A percentile compares a stretch with the other conserved stretches of the same genome.
Conservation (phyloP, 257 asterid genomes). For the Fraxinus cuspidata region DNA sequence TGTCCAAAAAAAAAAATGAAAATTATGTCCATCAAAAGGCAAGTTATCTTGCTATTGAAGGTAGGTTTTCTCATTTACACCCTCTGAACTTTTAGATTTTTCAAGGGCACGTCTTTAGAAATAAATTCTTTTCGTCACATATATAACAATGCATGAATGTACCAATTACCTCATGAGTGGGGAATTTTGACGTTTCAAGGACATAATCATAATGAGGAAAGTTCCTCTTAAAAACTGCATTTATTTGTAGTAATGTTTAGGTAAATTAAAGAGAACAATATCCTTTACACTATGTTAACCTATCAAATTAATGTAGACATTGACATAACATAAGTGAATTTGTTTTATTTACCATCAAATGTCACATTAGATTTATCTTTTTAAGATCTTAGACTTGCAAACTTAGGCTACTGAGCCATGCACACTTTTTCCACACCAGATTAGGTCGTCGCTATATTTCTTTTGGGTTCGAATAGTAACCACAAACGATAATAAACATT, state of each 20-base stretch:
- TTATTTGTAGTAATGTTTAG: slow-evolving; percentile 12
- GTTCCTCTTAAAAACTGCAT: slow-evolving; percentile 15
- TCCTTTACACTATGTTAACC: too few species aligned
- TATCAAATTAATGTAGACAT: too few species aligned
- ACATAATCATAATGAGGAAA: slow-evolving; percentile 21
- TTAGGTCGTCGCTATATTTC: too few species aligned
- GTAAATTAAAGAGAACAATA: not conserved
- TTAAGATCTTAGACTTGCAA: not conserved
- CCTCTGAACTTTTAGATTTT: not conserved
- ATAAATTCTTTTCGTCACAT: not conserved
- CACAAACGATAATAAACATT: too few species aligned
- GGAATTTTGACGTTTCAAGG: slow-evolving; percentile 28
- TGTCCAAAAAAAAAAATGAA: not conserved
- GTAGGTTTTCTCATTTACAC: not conserved
- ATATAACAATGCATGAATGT: not conserved
- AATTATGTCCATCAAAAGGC: not conserved
- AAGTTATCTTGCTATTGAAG: not conserved
- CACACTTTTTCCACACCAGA: too few species aligned
- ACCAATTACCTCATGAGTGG: slow-evolving; percentile 20
- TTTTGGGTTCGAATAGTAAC: too few species aligned
- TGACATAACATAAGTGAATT: not conserved
- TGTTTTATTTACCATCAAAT: not conserved
- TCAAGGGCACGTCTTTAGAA: not conserved
- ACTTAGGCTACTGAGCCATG: too few species aligned
- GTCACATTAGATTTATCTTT: not conserved